These are phyloP conservation scores for Claviceps arundinis DNA, from an alignment of 2,329 filamentous ascomycete genomes.

Conservation along the genomic window DNA sequence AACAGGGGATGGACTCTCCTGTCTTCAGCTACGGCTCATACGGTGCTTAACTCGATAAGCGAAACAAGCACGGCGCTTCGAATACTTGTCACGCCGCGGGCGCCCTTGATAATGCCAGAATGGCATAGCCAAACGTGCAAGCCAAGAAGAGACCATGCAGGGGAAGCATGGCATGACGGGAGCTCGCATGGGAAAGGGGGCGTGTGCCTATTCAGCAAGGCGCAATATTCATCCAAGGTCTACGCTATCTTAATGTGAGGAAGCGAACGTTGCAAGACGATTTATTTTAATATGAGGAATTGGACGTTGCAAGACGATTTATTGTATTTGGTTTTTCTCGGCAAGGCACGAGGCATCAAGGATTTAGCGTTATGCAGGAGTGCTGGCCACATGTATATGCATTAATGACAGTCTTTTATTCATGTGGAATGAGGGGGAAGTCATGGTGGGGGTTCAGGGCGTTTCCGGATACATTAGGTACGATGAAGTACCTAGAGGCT, in stretches of 20 bases:
- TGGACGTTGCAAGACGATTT: neutral
- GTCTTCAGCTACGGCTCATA: neutral
- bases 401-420: neutral
- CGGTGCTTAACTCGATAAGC: neutral
- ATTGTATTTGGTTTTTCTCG: neutral
- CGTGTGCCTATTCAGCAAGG: neutral
- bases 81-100: neutral
- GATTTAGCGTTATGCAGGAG: neutral
- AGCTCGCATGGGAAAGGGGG: neutral
- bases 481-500: no score
- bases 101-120: neutral
- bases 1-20: neutral
- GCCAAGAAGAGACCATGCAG: neutral
- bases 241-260: neutral
- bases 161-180: neutral
- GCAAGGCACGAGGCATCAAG: neutral
- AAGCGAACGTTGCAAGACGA: neutral
- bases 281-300: neutral
- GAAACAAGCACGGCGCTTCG: neutral
- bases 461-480: neutral
- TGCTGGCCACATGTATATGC: neutral
- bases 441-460: neutral
- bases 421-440: neutral
- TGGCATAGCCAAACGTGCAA: neutral
- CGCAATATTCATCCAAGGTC: neutral